Evolutionary conservation across 2,329 filamentous ascomycete species (phyloP).

Genomic region (Aspergillus fumigatus): DNA sequence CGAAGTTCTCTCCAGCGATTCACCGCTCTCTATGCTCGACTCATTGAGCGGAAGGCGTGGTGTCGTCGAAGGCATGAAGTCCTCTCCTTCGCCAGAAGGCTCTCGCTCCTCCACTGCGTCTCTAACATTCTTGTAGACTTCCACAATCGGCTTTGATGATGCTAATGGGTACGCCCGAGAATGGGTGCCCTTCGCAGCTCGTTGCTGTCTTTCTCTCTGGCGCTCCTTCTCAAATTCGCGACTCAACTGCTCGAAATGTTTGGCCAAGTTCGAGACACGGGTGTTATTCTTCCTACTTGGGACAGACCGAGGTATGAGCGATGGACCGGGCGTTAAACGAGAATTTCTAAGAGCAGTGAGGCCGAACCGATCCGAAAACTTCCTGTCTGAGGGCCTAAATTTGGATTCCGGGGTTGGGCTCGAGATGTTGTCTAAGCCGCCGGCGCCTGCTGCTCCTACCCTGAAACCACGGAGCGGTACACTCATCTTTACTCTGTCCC

Average conservation of each 20-base stretch:
- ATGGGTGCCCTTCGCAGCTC: constrained; percentile 69
- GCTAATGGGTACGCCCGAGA: constrained; percentile 83
- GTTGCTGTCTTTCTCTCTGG: constrained; percentile 73
- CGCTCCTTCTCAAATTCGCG: constrained; percentile 95
- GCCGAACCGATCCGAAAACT: constrained; percentile 68
- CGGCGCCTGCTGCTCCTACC: constrained; percentile 17
- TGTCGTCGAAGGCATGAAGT: constrained; percentile 28
- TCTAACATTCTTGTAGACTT: constrained; percentile 90
- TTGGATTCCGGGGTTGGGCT: constrained; percentile 27
- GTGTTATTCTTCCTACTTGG: constrained; percentile 64
- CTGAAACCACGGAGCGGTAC: constrained; percentile 19
- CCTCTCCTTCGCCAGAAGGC: constrained; percentile 58
- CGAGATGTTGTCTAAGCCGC: constrained; percentile 16
- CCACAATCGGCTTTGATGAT: constrained; percentile 90
- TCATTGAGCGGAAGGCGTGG: constrained; percentile 25
- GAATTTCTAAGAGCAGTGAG: constrained; percentile 60
- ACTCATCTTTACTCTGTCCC: constrained; percentile 22
- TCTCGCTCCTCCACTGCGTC: constrained; percentile 83
- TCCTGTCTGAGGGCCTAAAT: constrained; percentile 59
- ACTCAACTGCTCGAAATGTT: constrained; percentile 94
- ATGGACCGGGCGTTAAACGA: constrained; percentile 50
- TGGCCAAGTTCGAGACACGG: constrained; percentile 85
- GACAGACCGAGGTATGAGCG: constrained; percentile 83
- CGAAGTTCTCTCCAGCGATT: constrained; percentile 16
- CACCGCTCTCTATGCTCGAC: constrained; percentile 29